Evolutionary conservation across 257 asterid species (phyloP).

Genomic region (Paraleonurus japonicus): DNA sequence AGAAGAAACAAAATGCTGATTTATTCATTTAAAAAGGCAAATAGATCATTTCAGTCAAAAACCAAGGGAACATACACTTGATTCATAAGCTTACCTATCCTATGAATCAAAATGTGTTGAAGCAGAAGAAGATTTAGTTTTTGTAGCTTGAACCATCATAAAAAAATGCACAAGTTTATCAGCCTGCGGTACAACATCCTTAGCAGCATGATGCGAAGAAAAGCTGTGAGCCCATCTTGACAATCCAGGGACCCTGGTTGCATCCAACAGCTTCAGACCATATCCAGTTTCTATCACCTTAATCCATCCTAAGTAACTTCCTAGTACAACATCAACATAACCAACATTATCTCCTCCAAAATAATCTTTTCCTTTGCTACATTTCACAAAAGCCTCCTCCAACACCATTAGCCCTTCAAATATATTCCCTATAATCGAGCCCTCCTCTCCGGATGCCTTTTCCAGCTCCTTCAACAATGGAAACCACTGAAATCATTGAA

Average conservation of each 20-base stretch:
- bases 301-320: conserved; percentile 51
- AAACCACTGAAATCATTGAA: conserved; percentile 50
- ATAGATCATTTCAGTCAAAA: background rate
- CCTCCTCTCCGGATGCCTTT: conserved; percentile 43
- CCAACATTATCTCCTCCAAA: conserved; percentile 62
- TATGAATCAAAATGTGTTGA: background rate
- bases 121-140: background rate
- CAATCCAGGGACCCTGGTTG: conserved; percentile 43
- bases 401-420: conserved; percentile 40
- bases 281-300: conserved; percentile 31
- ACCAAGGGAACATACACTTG: background rate
- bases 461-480: conserved; percentile 39
- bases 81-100: background rate
- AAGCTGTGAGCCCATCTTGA: conserved; percentile 50
- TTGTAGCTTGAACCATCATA: conserved; percentile 18
- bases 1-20: background rate
- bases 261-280: conserved; percentile 40
- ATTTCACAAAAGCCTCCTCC: conserved; percentile 54
- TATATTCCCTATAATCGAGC: conserved; percentile 13
- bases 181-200: conserved; percentile 52
- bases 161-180: conserved; percentile 43
- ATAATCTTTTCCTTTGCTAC: conserved; percentile 50
- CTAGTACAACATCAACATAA: conserved; percentile 58
- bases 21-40: background rate
- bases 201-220: conserved; percentile 34